Percentiles rank a stretch among this genome's conserved stretches.
Evolutionary conservation across 192 early-diverging fungal genomes (phyloP).

Genomic region (Backusella australiensis): DNA sequence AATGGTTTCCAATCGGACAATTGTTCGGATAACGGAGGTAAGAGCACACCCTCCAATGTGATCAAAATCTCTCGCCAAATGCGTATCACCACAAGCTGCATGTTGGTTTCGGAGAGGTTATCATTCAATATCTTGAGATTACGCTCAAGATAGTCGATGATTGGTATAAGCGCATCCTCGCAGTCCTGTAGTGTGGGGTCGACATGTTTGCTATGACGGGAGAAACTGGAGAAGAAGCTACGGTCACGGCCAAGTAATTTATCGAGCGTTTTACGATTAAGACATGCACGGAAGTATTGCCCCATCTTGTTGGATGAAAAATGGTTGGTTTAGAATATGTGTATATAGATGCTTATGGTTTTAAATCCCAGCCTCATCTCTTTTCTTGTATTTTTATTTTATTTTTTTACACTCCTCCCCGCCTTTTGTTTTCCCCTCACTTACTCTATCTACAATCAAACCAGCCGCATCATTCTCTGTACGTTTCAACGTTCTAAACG

Average conservation of each 20-base stretch:
- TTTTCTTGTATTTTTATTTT: not conserved
- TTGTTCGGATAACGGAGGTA: conserved; percentile 67
- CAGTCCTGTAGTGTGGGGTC: conserved; percentile 50
- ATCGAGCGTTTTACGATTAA: conserved; percentile 62
- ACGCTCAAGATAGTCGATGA: conserved; percentile 75
- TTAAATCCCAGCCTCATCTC: not conserved
- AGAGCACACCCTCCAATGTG: conserved; percentile 63
- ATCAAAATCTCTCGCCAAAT: conserved; percentile 74
- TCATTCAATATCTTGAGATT: conserved; percentile 67
- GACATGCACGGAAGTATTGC: conserved; percentile 56
- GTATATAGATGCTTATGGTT: not conserved
- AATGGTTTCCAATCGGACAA: conserved; percentile 60
- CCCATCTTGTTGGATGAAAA: conserved; percentile 45
- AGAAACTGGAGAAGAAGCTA: conserved; percentile 40
- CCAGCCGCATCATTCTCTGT: conserved; percentile 67
- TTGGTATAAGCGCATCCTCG: conserved; percentile 63
- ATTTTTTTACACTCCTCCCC: not conserved
- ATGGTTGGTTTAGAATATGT: not conserved
- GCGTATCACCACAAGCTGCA: conserved; percentile 60
- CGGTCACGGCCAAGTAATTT: conserved; percentile 47
- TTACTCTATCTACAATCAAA: conserved; percentile 66
- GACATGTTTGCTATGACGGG: conserved; percentile 26
- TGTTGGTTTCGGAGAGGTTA: conserved; percentile 62
- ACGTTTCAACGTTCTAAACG: conserved; percentile 69
- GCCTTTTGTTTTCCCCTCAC: not conserved